Evolutionary conservation across 2,329 filamentous ascomycete species (phyloP), one percentile per base, ranked within the genome.

Genomic region (Fusarium luffae): DNA sequence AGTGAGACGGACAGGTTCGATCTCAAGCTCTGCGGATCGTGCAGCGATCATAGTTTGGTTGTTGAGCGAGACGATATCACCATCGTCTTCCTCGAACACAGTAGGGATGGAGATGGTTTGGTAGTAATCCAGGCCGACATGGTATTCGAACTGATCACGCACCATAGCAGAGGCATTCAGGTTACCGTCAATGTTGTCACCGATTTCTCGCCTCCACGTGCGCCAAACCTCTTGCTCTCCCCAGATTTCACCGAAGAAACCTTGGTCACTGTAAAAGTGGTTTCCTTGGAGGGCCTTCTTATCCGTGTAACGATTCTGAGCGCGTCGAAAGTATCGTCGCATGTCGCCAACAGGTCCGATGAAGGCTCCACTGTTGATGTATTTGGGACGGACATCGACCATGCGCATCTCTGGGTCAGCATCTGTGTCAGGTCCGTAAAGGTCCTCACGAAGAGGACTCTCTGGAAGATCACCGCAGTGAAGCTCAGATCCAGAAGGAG

Each of bases 341-440:
- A 77, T 63, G 23, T 75, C 72, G 2, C 69, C 68, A 0, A 72
- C 76, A 1, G 76, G 71, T 18, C 76, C 77, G 30, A 78, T 73
- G 21, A 77, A 56, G 27, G 60, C 69, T 13, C 76, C 77, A 34
- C 71, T 75, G 59, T 77, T 78, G 54, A 77, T 62, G 52, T 66
- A 78, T 14, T 56, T 69, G 10, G 76, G 75, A 10, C 76, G 73
- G 2, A 64, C 51, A 18, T 69, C 54, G 13, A 64, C 63, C 40
- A 66, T 46, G 37, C 54, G 42, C 25, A 63, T 40, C 4, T 41
- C 28, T 9, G 65, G 70, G 11, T 69, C 56, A 11, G 37, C 54
- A 37, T 75, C 73, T 5, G 72, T 75, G 11, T 61, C 50, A 1
- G 55, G 32, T 10, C 73, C 73, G 41, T 74, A 75, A 9, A 75